Evolutionary conservation across 192 early-diverging fungal genomes (phyloP).

Genomic region (Geranomyces variabilis): DNA sequence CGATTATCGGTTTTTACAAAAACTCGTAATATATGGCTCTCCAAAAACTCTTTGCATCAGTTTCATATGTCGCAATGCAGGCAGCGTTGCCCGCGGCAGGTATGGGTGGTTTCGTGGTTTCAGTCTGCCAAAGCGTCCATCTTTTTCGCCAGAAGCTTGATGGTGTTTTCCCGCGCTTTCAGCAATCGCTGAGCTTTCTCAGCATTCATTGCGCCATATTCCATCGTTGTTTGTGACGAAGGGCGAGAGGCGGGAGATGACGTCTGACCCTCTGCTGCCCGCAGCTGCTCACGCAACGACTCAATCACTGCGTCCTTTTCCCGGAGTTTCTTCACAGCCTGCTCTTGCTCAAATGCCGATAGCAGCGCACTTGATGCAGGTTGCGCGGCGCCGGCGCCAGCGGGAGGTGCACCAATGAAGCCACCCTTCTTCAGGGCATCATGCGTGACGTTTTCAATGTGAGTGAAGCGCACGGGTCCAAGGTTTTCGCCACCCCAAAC

Average conservation of each 20-base stretch:
- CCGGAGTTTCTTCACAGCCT: neutral
- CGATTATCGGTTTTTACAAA: no score
- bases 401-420: conserved; percentile 7
- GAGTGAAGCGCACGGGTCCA: conserved; percentile 79
- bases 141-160: neutral
- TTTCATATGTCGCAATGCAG: no score
- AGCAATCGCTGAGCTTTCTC: conserved; percentile 16
- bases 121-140: neutral
- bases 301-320: conserved; percentile 4
- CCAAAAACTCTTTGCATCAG: no score
- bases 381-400: neutral
- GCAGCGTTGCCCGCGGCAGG: no score
- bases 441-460: conserved; percentile 81
- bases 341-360: neutral
- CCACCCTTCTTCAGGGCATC: conserved; percentile 59
- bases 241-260: neutral
- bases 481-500: conserved; percentile 82
- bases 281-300: neutral
- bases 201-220: conserved; percentile 1
- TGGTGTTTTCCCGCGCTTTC: conserved; percentile 19
- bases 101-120: no score
- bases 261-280: neutral
- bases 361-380: neutral
- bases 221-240: neutral
- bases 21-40: no score